Evolutionary conservation across 2,329 filamentous ascomycete genomes (phyloP).

Genomic region (Colletotrichum musae): DNA sequence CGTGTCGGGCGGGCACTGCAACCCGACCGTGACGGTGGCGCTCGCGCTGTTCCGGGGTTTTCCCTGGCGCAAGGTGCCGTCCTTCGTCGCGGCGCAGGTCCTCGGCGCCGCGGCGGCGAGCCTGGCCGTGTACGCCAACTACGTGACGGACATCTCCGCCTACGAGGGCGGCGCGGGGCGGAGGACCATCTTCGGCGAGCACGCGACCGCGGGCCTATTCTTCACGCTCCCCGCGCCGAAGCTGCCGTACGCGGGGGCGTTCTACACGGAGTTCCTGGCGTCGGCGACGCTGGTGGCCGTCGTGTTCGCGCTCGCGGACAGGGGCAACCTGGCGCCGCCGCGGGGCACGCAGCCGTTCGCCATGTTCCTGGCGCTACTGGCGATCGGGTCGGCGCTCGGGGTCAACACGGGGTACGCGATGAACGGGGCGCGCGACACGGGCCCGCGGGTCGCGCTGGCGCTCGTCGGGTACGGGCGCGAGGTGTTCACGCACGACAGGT

Average conservation of each 20-base stretch:
- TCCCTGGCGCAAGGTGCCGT: constrained; percentile 50
- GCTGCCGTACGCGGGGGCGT: constrained; percentile 52
- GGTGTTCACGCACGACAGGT: constrained; percentile 46
- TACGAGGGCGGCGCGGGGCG: constrained; percentile 50
- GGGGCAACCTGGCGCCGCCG: constrained; percentile 54
- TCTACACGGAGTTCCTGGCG: constrained; percentile 54
- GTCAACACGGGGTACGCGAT: constrained; percentile 55
- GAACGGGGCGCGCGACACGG: constrained; percentile 56
- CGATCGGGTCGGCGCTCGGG: constrained; percentile 53
- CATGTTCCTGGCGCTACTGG: constrained; percentile 52
- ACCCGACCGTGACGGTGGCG: constrained; percentile 54
- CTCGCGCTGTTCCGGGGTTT: constrained; percentile 54
- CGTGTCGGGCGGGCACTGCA: constrained; percentile 49
- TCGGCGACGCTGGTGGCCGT: constrained; percentile 54
- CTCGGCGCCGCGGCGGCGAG: constrained; percentile 44
- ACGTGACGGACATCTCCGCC: constrained; percentile 46
- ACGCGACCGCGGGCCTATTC: constrained; percentile 47
- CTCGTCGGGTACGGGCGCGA: constrained; percentile 49
- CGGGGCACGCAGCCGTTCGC: constrained; percentile 55
- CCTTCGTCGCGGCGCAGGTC: constrained; percentile 50
- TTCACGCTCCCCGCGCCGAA: constrained; percentile 46
- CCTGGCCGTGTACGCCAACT: constrained; percentile 44
- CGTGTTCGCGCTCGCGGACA: constrained; percentile 54
- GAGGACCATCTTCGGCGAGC: constrained; percentile 49
- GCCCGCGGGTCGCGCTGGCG: constrained; percentile 50